Conservation (phyloP, 2,329 filamentous ascomycete genomes). For the Ophiostoma triangulosporum region DNA sequence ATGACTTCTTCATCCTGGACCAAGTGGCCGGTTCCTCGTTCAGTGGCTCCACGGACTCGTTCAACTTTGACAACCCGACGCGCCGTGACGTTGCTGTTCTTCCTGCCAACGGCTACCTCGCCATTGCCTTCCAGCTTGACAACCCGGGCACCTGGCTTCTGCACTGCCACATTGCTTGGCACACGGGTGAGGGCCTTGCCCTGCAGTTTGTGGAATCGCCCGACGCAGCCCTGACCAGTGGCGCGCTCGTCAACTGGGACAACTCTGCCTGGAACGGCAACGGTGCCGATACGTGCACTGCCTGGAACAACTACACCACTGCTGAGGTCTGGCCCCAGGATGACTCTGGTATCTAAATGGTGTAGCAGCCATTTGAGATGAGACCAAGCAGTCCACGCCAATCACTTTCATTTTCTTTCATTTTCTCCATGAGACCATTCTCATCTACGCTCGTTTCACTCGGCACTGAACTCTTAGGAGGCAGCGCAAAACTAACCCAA, state of each 20-base stretch:
- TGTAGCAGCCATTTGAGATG: too few relatives aligned
- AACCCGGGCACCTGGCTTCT: slow-evolving; percentile 35
- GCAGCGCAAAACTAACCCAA: too few relatives aligned
- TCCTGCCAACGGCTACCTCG: slow-evolving; percentile 28
- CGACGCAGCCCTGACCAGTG: background rate
- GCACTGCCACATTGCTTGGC: slow-evolving; percentile 36
- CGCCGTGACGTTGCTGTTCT: slow-evolving; percentile 31
- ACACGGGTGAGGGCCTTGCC: slow-evolving; percentile 31
- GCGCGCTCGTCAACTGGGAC: background rate
- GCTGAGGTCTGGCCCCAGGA: background rate
- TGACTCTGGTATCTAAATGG: slow-evolving; percentile 19
- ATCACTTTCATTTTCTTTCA: too few relatives aligned
- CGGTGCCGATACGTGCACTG: slow-evolving; percentile 9
- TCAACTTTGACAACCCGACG: slow-evolving; percentile 22
- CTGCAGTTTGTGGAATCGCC: slow-evolving; percentile 33
- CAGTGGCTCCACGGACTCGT: slow-evolving; percentile 9
- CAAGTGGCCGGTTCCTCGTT: slow-evolving; percentile 8
- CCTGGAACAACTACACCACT: slow-evolving; percentile 9
- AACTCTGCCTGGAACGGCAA: slow-evolving; percentile 6
- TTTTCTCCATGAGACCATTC: too few relatives aligned
- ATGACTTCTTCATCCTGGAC: slow-evolving; percentile 18
- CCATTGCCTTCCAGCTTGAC: slow-evolving; percentile 31
- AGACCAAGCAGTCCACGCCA: too few relatives aligned
- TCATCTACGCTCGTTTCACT: too few relatives aligned
- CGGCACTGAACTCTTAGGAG: too few relatives aligned